Percentiles rank a stretch among this genome's conserved stretches.
These are phyloP conservation scores for Buxus sempervirens DNA, from an alignment of 164 flowering plant species.

Conservation along the genomic window DNA sequence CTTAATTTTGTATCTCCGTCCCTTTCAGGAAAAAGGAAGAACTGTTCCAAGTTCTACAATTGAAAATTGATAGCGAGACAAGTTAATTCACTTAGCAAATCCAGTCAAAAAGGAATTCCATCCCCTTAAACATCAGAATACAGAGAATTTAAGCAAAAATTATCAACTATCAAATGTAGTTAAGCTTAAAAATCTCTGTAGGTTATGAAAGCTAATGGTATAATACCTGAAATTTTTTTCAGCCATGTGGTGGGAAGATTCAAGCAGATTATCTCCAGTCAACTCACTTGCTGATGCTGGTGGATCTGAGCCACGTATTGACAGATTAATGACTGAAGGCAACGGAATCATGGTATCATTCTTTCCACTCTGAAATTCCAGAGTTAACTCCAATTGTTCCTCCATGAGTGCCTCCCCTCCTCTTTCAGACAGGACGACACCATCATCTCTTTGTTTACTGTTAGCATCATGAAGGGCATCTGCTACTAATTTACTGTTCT, in stretches of 20 bases:
- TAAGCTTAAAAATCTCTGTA: not conserved
- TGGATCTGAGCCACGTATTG: slow-evolving; percentile 39
- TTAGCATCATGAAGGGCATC: slow-evolving; percentile 52
- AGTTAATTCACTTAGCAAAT: not conserved
- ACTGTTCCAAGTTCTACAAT: not conserved
- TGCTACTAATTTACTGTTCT: slow-evolving; percentile 48
- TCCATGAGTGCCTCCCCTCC: slow-evolving; percentile 29
- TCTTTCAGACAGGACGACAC: slow-evolving; percentile 18
- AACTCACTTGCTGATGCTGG: slow-evolving; percentile 19
- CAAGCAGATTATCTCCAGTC: slow-evolving; percentile 24
- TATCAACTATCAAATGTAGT: not conserved
- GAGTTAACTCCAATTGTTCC: slow-evolving; percentile 56
- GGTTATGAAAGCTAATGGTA: not conserved
- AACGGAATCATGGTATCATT: slow-evolving; percentile 30
- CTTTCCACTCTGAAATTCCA: slow-evolving; percentile 45
- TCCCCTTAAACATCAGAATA: not conserved
- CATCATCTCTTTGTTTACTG: slow-evolving; percentile 23
- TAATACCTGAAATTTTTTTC: slow-evolving; percentile 74
- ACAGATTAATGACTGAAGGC: slow-evolving; percentile 49
- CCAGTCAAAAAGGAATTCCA: not conserved
- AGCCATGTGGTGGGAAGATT: slow-evolving; percentile 31
- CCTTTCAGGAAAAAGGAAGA: not conserved
- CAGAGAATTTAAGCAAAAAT: not conserved
- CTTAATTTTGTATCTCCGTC: not conserved
- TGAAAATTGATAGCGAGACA: not conserved